A percentile compares a stretch with the other conserved stretches of the same genome.
phyloP scores from a whole-genome alignment of 1,284 basidiomycete genomes.

The Anthracocystis walkeri region DNA sequence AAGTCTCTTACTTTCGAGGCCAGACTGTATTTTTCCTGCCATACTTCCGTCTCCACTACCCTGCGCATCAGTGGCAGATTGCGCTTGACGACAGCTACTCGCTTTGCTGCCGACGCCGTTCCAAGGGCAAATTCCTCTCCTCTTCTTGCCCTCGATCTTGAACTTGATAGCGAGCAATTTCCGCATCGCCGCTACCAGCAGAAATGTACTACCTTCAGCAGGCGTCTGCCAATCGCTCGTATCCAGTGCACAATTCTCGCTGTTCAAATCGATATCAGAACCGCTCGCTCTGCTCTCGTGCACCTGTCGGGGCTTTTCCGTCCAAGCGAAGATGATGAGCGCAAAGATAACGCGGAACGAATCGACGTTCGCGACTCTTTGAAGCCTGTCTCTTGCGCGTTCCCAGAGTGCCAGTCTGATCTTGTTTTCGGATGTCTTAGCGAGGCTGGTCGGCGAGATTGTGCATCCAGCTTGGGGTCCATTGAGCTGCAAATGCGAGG shows the following conservation, averaged over 20 bases:
- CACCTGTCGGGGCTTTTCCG: slow-evolving; percentile 35
- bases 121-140: slow-evolving; percentile 23
- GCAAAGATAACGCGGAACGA: slow-evolving; percentile 46
- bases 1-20: slow-evolving; percentile 18
- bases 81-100: neutral
- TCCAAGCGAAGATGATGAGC: slow-evolving; percentile 41
- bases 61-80: neutral
- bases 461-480: slow-evolving; percentile 24
- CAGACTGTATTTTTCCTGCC: slow-evolving; percentile 17
- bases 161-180: slow-evolving; percentile 34
- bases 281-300: slow-evolving; percentile 5
- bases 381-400: slow-evolving; percentile 27
- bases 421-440: slow-evolving; percentile 20
- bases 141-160: slow-evolving; percentile 24
- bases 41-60: slow-evolving; percentile 2
- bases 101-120: slow-evolving; percentile 1
- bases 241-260: slow-evolving; percentile 30
- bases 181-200: slow-evolving; percentile 31
- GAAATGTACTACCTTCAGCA: slow-evolving; percentile 32
- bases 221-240: slow-evolving; percentile 39
- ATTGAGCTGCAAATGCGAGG: slow-evolving; percentile 35
- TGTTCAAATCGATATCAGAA: slow-evolving; percentile 20
- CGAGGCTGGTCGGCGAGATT: slow-evolving; percentile 3
- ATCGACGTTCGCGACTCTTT: slow-evolving; percentile 27
- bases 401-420: slow-evolving; percentile 33